phyloP scores from a whole-genome alignment of 768 basidiomycete species.

The Phallus indusiatus region DNA sequence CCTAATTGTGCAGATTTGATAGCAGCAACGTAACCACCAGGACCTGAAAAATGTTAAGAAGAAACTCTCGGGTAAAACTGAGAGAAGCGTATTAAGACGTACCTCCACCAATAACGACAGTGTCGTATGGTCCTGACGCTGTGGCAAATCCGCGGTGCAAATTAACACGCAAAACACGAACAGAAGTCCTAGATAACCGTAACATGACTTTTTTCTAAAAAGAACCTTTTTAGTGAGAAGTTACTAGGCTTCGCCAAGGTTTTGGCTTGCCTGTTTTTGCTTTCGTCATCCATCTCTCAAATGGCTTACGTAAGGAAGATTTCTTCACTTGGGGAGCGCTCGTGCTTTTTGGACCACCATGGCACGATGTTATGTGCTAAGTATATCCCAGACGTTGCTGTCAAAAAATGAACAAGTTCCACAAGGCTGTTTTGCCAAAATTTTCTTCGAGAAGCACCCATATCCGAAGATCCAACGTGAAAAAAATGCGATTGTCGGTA shows the following conservation, averaged over 20 bases:
- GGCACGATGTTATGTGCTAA: too few relatives aligned
- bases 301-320: too few relatives aligned
- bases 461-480: too few relatives aligned
- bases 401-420: too few relatives aligned
- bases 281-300: neutral
- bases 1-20: slow-evolving; percentile 99
- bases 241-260: neutral
- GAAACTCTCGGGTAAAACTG: neutral
- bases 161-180: slow-evolving; percentile 17
- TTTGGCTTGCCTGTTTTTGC: too few relatives aligned
- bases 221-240: neutral
- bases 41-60: slow-evolving; percentile 45
- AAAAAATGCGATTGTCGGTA: too few relatives aligned
- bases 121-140: slow-evolving; percentile 75
- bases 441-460: too few relatives aligned
- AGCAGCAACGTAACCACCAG: slow-evolving; percentile 95
- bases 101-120: slow-evolving; percentile 95
- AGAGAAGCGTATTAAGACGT: slow-evolving; percentile 17
- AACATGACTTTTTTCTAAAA: neutral
- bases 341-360: too few relatives aligned
- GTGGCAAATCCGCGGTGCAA: slow-evolving; percentile 56
- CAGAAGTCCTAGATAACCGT: neutral
- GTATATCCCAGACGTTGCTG: too few relatives aligned
- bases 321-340: too few relatives aligned
- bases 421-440: too few relatives aligned